Conservation (phyloP, 345 rosid genomes). For the Stellera chamaejasme region DNA sequence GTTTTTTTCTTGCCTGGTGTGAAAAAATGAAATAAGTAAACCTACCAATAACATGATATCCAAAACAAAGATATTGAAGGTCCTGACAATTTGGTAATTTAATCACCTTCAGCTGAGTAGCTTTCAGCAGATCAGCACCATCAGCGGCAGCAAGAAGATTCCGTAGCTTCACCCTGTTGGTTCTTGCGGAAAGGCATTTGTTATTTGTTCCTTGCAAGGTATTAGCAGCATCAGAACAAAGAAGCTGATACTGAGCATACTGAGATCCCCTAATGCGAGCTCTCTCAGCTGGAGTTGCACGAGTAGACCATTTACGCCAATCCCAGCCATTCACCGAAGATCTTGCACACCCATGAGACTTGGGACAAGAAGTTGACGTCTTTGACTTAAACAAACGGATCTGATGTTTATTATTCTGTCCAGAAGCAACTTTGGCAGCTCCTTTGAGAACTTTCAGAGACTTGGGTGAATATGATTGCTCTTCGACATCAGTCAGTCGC, state of each 20-base stretch:
- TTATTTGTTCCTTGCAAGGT: constrained; percentile 34
- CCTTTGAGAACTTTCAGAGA: constrained; percentile 27
- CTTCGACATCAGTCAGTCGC: constrained; percentile 21
- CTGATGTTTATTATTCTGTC: constrained; percentile 22
- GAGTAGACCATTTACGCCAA: constrained; percentile 88
- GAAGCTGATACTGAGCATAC: constrained; percentile 22
- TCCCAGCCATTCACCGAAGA: constrained; percentile 86
- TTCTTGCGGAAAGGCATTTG: constrained; percentile 90
- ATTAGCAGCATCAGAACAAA: constrained; percentile 41
- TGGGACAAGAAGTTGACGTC: constrained; percentile 40
- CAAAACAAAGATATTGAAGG: constrained; percentile 8
- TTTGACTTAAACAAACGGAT: constrained; percentile 28
- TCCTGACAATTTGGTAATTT: constrained; percentile 8
- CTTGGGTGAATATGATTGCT: constrained; percentile 25
- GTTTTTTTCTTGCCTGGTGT: constrained; percentile 88
- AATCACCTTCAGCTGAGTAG: constrained; percentile 83
- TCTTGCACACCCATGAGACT: constrained; percentile 88
- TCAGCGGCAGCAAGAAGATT: constrained; percentile 98
- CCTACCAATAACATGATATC: constrained; percentile 9
- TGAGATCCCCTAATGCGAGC: constrained; percentile 62
- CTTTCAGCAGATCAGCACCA: constrained; percentile 91
- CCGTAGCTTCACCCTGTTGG: constrained; percentile 90
- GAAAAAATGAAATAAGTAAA: constrained; percentile 11
- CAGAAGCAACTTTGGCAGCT: constrained; percentile 21
- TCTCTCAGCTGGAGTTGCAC: constrained; percentile 78